Evolutionary conservation across 495 filamentous ascomycete species (phyloP).

Genomic region (Rostrohypoxylon terebratum): DNA sequence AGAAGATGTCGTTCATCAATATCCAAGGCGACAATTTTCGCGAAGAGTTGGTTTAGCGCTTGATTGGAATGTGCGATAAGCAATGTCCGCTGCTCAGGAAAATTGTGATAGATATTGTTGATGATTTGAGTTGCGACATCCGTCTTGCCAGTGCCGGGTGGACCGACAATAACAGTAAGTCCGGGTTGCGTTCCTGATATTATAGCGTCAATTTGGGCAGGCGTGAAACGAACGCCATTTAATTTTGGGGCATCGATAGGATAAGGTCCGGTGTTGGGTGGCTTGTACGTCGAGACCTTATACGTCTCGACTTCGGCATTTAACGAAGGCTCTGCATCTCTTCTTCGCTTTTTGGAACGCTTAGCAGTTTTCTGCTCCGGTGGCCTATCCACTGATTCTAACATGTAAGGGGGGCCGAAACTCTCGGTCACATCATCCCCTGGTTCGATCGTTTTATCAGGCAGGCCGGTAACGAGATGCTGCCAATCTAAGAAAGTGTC

Average conservation of each 20-base stretch:
- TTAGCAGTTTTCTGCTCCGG: slow-evolving; percentile 59
- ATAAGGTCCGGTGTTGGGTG: slow-evolving; percentile 91
- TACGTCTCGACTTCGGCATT: slow-evolving; percentile 71
- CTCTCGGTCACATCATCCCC: slow-evolving; percentile 74
- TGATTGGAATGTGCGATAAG: slow-evolving; percentile 98
- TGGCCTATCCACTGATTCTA: slow-evolving; percentile 69
- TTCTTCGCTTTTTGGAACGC: slow-evolving; percentile 84
- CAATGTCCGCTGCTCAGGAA: slow-evolving; percentile 89
- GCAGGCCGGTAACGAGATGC: slow-evolving; percentile 88
- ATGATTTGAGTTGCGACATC: slow-evolving; percentile 99
- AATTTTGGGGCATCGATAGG: slow-evolving; percentile 85
- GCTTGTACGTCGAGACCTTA: slow-evolving; percentile 90
- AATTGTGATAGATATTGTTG: slow-evolving; percentile 98
- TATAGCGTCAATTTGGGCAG: slow-evolving; percentile 92
- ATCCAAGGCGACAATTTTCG: slow-evolving; percentile 93
- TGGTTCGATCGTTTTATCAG: slow-evolving; percentile 84
- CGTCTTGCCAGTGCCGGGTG: slow-evolving; percentile 97
- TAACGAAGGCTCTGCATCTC: slow-evolving; percentile 73
- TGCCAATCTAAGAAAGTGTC: slow-evolving; percentile 97
- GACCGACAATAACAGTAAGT: slow-evolving; percentile 93
- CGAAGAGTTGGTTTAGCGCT: slow-evolving; percentile 97
- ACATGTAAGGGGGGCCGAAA: slow-evolving; percentile 88
- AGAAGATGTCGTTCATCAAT: slow-evolving; percentile 96
- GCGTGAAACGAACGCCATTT: slow-evolving; percentile 89
- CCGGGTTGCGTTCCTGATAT: slow-evolving; percentile 94